Conservation (phyloP, 75 land plant species). For the Isoetes taiwanensis region DNA sequence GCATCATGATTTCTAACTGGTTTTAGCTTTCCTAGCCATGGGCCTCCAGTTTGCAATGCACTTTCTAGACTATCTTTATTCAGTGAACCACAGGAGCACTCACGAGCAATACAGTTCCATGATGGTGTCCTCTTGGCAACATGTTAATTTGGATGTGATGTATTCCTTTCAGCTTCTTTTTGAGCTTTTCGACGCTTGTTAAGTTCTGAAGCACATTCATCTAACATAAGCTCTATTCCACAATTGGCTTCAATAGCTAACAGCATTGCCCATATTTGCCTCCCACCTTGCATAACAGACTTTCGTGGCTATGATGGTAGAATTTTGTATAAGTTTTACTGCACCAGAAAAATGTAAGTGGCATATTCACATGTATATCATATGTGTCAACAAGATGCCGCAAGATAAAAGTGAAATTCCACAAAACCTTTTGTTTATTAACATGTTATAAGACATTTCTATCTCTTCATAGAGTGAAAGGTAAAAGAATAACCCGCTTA, state of each 20-base stretch:
- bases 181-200: conserved; percentile 73
- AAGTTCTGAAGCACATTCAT: conserved; percentile 85
- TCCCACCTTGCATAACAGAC: conserved; percentile 85
- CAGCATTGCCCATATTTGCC: conserved; percentile 92
- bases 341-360: too few species aligned
- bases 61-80: conserved; percentile 59
- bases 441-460: too few species aligned
- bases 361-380: too few species aligned
- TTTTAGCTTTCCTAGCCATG: conserved; percentile 26
- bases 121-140: conserved; percentile 85
- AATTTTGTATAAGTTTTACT: conserved; percentile 74
- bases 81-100: conserved; percentile 82
- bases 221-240: conserved; percentile 84
- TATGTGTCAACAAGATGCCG: too few species aligned
- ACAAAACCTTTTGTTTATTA: too few species aligned
- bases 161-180: conserved; percentile 49
- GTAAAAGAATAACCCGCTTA: too few species aligned
- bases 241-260: conserved; percentile 93
- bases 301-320: conserved; percentile 69
- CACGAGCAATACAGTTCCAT: conserved; percentile 93
- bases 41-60: conserved; percentile 24
- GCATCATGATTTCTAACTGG: conserved; percentile 48
- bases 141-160: conserved; percentile 32
- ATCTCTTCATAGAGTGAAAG: too few species aligned
- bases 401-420: too few species aligned